Conservation (phyloP, 306 rosid species). For the Begonia fuchsioides region DNA sequence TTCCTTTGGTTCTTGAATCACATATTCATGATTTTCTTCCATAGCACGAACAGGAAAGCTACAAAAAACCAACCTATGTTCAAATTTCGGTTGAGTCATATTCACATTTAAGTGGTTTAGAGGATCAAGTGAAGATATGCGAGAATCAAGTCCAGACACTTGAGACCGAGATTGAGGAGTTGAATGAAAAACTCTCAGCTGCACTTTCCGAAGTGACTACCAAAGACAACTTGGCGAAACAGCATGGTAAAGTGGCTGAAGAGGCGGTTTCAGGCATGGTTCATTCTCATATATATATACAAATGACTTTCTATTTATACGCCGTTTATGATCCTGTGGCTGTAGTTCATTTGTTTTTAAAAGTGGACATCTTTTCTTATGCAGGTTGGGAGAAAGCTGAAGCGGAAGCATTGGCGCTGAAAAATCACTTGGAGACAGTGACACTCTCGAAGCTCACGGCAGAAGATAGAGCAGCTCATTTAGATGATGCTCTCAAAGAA, state of each 20-base stretch:
- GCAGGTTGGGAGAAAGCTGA: constrained; percentile 99
- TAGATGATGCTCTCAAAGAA: constrained; percentile 97
- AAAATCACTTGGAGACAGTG: constrained; percentile 75
- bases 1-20: too few relatives aligned
- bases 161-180: constrained; percentile 60
- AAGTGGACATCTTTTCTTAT: not conserved
- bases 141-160: constrained; percentile 58
- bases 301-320: too few relatives aligned
- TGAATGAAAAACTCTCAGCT: constrained; percentile 56
- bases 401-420: constrained; percentile 89
- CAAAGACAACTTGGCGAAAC: constrained; percentile 74
- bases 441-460: constrained; percentile 75
- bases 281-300: not conserved
- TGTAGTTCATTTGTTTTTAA: too few relatives aligned
- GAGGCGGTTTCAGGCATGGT: constrained; percentile 88
- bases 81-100: constrained; percentile 90
- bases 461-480: constrained; percentile 80
- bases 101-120: constrained; percentile 63
- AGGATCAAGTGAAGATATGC: constrained; percentile 62
- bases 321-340: too few relatives aligned
- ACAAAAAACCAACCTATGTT: constrained; percentile 62
- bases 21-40: constrained; percentile 1
- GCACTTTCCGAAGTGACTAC: constrained; percentile 74
- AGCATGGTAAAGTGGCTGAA: constrained; percentile 96
- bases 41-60: constrained; percentile 36